Conservation (phyloP, 768 basidiomycete species). For the Russula compacta region DNA sequence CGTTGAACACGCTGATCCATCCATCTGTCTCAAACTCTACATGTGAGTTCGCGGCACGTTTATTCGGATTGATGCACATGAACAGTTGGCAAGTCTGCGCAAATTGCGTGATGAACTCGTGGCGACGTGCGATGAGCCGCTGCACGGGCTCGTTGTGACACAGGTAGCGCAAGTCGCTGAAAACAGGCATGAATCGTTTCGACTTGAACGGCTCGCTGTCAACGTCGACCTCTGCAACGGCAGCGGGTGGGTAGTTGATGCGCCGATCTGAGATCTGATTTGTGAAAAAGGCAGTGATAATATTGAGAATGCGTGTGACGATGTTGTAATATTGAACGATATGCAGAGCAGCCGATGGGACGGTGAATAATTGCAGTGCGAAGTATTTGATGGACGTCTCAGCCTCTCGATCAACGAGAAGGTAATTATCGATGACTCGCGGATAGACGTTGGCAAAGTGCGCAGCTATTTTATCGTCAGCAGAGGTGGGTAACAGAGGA, state of each 20-base stretch:
- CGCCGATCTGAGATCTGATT: slow-evolving; percentile 74
- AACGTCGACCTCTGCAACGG: slow-evolving; percentile 48
- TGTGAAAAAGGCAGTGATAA: slow-evolving; percentile 89
- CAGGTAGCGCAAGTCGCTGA: slow-evolving; percentile 81
- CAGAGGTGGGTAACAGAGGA: slow-evolving; percentile 6
- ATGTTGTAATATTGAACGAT: slow-evolving; percentile 68
- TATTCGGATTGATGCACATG: slow-evolving; percentile 89
- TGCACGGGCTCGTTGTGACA: slow-evolving; percentile 78
- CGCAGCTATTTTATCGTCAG: slow-evolving; percentile 42
- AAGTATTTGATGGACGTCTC: slow-evolving; percentile 95
- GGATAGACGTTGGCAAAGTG: slow-evolving; percentile 83
- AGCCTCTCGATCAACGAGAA: slow-evolving; percentile 86
- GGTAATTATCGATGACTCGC: slow-evolving; percentile 80
- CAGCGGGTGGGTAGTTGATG: slow-evolving; percentile 37
- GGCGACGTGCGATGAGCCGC: slow-evolving; percentile 60
- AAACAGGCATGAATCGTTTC: slow-evolving; percentile 93
- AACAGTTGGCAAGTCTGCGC: slow-evolving; percentile 78
- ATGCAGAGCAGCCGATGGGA: slow-evolving; percentile 74
- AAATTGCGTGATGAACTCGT: slow-evolving; percentile 60
- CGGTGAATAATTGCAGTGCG: slow-evolving; percentile 86
- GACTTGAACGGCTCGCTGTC: slow-evolving; percentile 86
- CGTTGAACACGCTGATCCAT: slow-evolving; percentile 95
- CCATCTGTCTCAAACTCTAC: slow-evolving; percentile 96
- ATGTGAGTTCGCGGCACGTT: slow-evolving; percentile 70
- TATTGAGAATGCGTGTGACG: slow-evolving; percentile 64